Evolutionary conservation across 495 filamentous ascomycete genomes (phyloP), one percentile per base, ranked within the genome.

Genomic region (Friedmanniomyces simplex): DNA sequence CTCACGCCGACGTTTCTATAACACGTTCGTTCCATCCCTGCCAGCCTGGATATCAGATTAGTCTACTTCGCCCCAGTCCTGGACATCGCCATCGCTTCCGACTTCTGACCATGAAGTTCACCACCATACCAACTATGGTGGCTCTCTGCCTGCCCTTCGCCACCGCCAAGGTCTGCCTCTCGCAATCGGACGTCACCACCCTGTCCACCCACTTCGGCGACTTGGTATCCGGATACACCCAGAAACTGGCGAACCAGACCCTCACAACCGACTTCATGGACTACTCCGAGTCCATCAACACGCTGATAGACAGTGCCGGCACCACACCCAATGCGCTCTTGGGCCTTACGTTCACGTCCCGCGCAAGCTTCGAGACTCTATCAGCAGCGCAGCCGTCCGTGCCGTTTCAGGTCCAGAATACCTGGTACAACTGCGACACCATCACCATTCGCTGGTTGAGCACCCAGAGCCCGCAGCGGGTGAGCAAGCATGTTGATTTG

Each of bases 221-320:
- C n/a, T 26, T 57, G 20, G 24, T 57, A 18, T 50, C 45, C 18
- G 21, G 2, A 10, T 57, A 57, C 55, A 18, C 10, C 14, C 20
- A 50, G 10, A 47, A 37, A 16, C 32, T 52, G 8, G 55, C 55
- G 12, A 52, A 32, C 28, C 28, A 52, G 25, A 48, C 50, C 41
- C 37, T 60, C 7, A 34, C 57, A 3, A 3, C 28, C 10, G 52
- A 48, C 50, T 60, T 46, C 57, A 34, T 50, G 7, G 57, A 60
- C 42, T 52, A 60, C 47, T 54, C 57, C 20, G 57, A 60, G 24
- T 61, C 55, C 13, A 54, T 55, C 20, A 60, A 57, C 52, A 56
- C 53, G 6, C 32, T 60, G 10, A 60, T 60, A 2, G 50, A 60
- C 50, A 26, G 21, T 30, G 42, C 18, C 26, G 37, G 41, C 39